Base-by-base conservation (phyloP, 164 flowering plant species). In the Tetrastigma voinierianum region DNA sequence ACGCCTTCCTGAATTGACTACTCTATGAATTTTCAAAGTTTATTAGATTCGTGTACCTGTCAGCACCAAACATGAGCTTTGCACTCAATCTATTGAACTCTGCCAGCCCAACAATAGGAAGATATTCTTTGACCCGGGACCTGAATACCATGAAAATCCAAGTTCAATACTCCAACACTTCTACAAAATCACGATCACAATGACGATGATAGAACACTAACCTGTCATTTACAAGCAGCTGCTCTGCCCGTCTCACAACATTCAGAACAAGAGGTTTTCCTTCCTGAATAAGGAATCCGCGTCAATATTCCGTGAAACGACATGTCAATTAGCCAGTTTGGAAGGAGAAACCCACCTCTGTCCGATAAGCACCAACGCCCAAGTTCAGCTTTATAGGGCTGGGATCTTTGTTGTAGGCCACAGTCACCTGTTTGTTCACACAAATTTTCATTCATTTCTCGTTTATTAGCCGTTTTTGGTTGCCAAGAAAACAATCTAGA, bases 351-450 rank as follows among this genome's bases (percentile, higher is more conserved):
- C 72, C 45, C 14, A 90, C 97, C 93, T 96, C 98, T 9, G 99
- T 96, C 66, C 99, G 81, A 74, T 96, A 96, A 65, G 99, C 99
- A 21, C 99, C 99, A 9, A 96, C 99, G 16, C 99, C 99, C 82
- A 96, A 84, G 76, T 96, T 96, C 79, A 96, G 65, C 83, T 93
- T 93, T 11, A 80, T 59, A 0, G 99, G 97, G 66, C 98, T 93
- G 1, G 86, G 83, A 74, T 96, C 99, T 73, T 93, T 96, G 81
- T 96, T 96, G 47, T 86, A 96, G 0, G 98, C 99, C 69, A 93
- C 96, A 23, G 99, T 96, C 17, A 96, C 99, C 99, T 96, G 74
- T 59, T 70, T 21, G 12, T 20, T n/a, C 51, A 23, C 59, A 69
- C 13, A 51, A 49, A 46, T 9, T 18, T 4, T 46, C 17, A 17